Percentiles rank a stretch among this genome's conserved stretches.
These are phyloP conservation scores for Hanseniaspora mollemarum DNA, from an alignment of 805 yeast genomes.

Conservation along the genomic window DNA sequence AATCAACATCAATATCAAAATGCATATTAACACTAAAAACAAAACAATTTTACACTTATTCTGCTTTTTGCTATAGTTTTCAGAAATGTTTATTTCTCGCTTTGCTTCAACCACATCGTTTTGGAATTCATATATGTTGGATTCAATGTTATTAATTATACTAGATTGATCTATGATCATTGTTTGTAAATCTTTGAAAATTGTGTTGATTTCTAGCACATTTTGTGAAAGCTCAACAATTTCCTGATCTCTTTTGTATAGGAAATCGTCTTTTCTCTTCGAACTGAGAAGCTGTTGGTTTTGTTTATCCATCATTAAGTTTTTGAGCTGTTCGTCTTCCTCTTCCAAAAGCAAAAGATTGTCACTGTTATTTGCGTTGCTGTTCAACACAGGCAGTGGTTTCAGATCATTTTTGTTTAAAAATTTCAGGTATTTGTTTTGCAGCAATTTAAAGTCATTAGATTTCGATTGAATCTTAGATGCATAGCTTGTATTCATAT, in stretches of 20 bases:
- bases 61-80: constrained; percentile 71
- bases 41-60: constrained; percentile 83
- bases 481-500: constrained; percentile 77
- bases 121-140: constrained; percentile 72
- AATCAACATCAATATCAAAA: constrained; percentile 58
- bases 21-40: constrained; percentile 55
- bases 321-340: constrained; percentile 30
- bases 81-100: constrained; percentile 64
- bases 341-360: constrained; percentile 26
- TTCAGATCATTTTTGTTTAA: constrained; percentile 69
- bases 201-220: constrained; percentile 82
- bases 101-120: constrained; percentile 67
- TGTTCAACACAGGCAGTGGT: constrained; percentile 28
- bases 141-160: constrained; percentile 83
- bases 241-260: constrained; percentile 67
- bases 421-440: constrained; percentile 76
- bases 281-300: constrained; percentile 22
- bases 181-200: constrained; percentile 84
- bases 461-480: constrained; percentile 69
- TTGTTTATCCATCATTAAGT: constrained; percentile 26
- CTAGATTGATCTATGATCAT: constrained; percentile 94
- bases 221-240: constrained; percentile 88
- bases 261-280: constrained; percentile 22
- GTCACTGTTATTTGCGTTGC: constrained; percentile 18
- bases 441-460: constrained; percentile 70